Evolutionary conservation across 805 yeast genomes (phyloP).

Genomic region (Clavispora carvajalis): DNA sequence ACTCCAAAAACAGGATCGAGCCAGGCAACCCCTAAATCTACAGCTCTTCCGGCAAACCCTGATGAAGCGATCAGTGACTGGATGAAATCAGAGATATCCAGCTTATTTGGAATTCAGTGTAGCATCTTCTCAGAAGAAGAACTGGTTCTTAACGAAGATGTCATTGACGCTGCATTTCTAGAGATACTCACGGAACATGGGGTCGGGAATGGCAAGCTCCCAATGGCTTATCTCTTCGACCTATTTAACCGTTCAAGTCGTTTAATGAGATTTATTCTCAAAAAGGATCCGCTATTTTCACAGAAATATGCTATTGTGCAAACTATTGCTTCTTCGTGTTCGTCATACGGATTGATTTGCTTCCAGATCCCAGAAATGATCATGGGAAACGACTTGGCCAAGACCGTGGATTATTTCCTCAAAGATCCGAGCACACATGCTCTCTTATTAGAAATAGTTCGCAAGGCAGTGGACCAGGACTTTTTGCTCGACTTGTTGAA

Average conservation of each 20-base stretch:
- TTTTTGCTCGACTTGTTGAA: slow-evolving; percentile 55
- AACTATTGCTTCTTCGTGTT: slow-evolving; percentile 44
- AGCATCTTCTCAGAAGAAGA: slow-evolving; percentile 4
- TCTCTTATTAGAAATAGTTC: slow-evolving; percentile 52
- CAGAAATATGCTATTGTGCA: slow-evolving; percentile 38
- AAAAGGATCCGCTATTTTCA: slow-evolving; percentile 34
- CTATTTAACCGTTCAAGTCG: slow-evolving; percentile 40
- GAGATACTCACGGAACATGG: slow-evolving; percentile 56
- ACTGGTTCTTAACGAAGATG: slow-evolving; percentile 22
- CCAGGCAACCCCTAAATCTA: neutral
- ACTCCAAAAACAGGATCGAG: neutral
- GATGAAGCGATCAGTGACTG: slow-evolving; percentile 31
- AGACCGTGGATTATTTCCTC: slow-evolving; percentile 23
- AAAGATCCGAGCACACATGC: slow-evolving; percentile 8
- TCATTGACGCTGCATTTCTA: slow-evolving; percentile 48
- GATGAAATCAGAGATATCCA: slow-evolving; percentile 34
- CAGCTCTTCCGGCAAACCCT: slow-evolving; percentile 1
- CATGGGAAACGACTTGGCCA: slow-evolving; percentile 32
- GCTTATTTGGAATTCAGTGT: slow-evolving; percentile 18
- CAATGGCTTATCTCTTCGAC: slow-evolving; percentile 44
- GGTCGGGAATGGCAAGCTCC: slow-evolving; percentile 28
- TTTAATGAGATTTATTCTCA: slow-evolving; percentile 38
- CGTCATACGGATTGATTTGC: slow-evolving; percentile 62
- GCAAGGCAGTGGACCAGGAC: slow-evolving; percentile 62
- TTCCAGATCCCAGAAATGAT: slow-evolving; percentile 68